Evolutionary conservation across 2,329 filamentous ascomycete genomes (phyloP).

Genomic region (Sporothrix dimorphospora): DNA sequence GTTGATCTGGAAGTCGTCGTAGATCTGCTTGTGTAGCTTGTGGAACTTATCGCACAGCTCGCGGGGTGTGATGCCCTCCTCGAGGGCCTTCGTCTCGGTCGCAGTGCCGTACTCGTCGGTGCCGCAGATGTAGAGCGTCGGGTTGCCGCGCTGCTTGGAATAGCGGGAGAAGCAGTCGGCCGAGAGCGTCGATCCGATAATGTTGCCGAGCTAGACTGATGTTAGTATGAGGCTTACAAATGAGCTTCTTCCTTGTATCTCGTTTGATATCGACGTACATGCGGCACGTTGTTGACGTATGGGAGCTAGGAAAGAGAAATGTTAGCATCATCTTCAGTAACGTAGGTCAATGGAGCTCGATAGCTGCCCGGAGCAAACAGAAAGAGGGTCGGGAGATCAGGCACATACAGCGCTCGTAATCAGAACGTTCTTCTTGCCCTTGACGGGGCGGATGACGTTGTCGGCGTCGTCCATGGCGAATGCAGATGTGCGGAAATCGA

Average conservation of each 20-base stretch:
- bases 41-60: conserved; percentile 91
- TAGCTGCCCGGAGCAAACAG: background rate
- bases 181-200: conserved; percentile 82
- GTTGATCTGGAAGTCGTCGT: conserved; percentile 93
- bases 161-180: conserved; percentile 86
- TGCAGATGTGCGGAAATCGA: background rate
- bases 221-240: background rate
- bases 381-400: conserved; percentile 37
- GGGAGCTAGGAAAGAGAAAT: conserved; percentile 31
- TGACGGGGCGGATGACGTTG: conserved; percentile 60
- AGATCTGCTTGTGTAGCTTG: conserved; percentile 83
- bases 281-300: conserved; percentile 68
- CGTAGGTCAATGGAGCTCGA: background rate
- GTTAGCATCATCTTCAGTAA: background rate
- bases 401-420: conserved; percentile 82
- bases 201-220: conserved; percentile 67
- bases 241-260: no score
- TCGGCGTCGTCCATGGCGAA: conserved; percentile 16
- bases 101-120: conserved; percentile 76
- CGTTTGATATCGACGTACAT: conserved; percentile 44
- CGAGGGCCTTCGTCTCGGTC: conserved; percentile 91
- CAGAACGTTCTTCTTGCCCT: conserved; percentile 81
- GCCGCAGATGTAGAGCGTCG: conserved; percentile 84
- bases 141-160: conserved; percentile 76
- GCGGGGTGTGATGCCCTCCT: conserved; percentile 76